These are phyloP conservation scores for Termitomyces sp. DNA, from an alignment of 1,284 basidiomycete genomes.

Conservation along the genomic window DNA sequence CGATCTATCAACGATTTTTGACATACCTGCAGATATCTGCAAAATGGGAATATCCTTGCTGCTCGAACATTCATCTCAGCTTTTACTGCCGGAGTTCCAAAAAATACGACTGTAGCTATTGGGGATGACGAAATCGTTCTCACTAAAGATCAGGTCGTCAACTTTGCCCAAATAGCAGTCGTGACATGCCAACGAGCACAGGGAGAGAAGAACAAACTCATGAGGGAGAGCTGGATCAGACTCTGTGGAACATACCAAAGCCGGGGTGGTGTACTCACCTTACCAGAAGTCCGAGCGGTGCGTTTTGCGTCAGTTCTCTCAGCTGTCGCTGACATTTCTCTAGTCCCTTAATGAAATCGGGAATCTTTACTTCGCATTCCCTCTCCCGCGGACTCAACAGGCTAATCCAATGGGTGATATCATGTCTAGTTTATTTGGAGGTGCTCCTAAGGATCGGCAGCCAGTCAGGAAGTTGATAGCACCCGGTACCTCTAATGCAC, in stretches of 20 bases:
- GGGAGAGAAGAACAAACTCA: slow-evolving; percentile 64
- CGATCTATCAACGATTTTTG: neutral
- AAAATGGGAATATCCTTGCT: slow-evolving; percentile 82
- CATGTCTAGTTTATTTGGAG: slow-evolving; percentile 20
- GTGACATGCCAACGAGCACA: slow-evolving; percentile 80
- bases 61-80: slow-evolving; percentile 79
- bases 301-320: slow-evolving; percentile 22
- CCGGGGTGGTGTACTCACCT: slow-evolving; percentile 53
- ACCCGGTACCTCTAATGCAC: slow-evolving; percentile 8
- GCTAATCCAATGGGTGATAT: slow-evolving; percentile 22
- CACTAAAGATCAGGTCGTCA: slow-evolving; percentile 70
- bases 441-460: slow-evolving; percentile 9
- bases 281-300: slow-evolving; percentile 73
- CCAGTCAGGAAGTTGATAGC: slow-evolving; percentile 13
- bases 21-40: slow-evolving; percentile 58
- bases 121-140: slow-evolving; percentile 62
- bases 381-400: slow-evolving; percentile 16
- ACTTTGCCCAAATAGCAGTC: slow-evolving; percentile 85
- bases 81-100: slow-evolving; percentile 60
- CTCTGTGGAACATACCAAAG: slow-evolving; percentile 80
- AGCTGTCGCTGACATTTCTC: slow-evolving; percentile 1
- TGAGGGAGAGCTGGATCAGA: slow-evolving; percentile 78
- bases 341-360: slow-evolving; percentile 55
- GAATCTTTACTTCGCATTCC: slow-evolving; percentile 50
- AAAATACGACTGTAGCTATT: slow-evolving; percentile 36